Evolutionary conservation across 306 rosid species (phyloP), one percentile per base, ranked within the genome.

Genomic region (Trichosanthes truncata): DNA sequence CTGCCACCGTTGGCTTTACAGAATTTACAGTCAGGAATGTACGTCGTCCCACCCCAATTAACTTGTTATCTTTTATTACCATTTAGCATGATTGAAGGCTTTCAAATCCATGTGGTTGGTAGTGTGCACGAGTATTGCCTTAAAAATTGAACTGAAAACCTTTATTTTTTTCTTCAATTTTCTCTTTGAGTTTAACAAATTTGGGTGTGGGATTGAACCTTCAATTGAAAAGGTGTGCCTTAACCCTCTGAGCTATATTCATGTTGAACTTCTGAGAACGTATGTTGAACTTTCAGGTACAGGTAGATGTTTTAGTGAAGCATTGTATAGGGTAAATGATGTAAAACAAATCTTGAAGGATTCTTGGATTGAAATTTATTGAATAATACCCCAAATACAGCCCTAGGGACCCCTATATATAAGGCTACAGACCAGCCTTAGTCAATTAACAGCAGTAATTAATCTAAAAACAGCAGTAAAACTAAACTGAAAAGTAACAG

Each of bases 1-100:
- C 82, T 84, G 68, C 90, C 92, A 38, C 97, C 97, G 36, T 6
- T 89, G 73, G 83, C 83, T 6, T 80, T 94, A 78, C 84, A 72
- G 26, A 89, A 83, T 68, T 79, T 92, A 48, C 90, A 85, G 29
- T 79, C 65, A 21, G 79, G 87, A 21, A 29, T 83, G 97, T 94
- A 87, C 11, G 90, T 77, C 4, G 8, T 20, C 49, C n/a, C 33
- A 6, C 76, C 53, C 52, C 1, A n/a, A 6, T 57, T 36, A 38
- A 33, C 12, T 33, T 38, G 33, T 33, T 10, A 56, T 56, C 52
- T 71, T 35, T 71, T 2, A 10, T 45, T 6, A n/a, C 38, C 48
- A 13, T 71, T 62, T 76, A 9, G 53, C 36, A 4, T 9, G 36
- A 11, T 36, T 55, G 67, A n/a, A 76, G 61, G 45, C 9, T 20